phyloP scores from a whole-genome alignment of 164 flowering plant genomes.

The Umbilicus rupestris region DNA sequence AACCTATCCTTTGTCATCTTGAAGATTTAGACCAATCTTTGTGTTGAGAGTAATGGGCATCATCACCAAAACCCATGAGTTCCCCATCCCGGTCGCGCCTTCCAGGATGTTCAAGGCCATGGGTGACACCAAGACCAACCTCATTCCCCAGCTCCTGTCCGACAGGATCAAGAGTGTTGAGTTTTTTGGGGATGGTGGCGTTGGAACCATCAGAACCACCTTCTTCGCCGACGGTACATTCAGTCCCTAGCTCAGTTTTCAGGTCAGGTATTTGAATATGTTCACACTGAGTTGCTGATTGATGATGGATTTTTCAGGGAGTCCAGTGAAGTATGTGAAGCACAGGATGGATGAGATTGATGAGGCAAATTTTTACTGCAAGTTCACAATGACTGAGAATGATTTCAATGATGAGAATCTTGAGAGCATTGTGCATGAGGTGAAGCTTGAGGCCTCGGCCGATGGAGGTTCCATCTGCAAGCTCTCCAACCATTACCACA shows the following conservation, averaged over 20 bases:
- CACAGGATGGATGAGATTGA: conserved; percentile 13
- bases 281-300: not conserved
- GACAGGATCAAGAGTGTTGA: conserved; percentile 13
- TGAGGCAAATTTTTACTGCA: not conserved
- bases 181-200: conserved; percentile 8
- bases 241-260: not conserved
- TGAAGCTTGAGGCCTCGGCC: conserved; percentile 4
- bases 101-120: conserved; percentile 17
- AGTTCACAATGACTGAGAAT: conserved; percentile 8
- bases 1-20: not conserved
- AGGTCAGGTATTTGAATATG: not conserved
- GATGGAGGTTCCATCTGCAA: conserved; percentile 9
- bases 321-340: conserved; percentile 9
- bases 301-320: not conserved
- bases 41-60: conserved; percentile 6
- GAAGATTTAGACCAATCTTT: not conserved
- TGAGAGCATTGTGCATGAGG: conserved; percentile 9
- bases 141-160: conserved; percentile 12
- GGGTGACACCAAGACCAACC: conserved; percentile 7
- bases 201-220: conserved; percentile 10
- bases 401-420: conserved; percentile 8
- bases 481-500: conserved; percentile 7
- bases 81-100: conserved; percentile 11
- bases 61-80: conserved; percentile 1
- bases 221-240: conserved; percentile 7